A percentile compares a stretch with the other conserved stretches of the same genome.
These are phyloP conservation scores for Mrakia hoshinonis DNA, from an alignment of 768 basidiomycete species.

Conservation along the genomic window DNA sequence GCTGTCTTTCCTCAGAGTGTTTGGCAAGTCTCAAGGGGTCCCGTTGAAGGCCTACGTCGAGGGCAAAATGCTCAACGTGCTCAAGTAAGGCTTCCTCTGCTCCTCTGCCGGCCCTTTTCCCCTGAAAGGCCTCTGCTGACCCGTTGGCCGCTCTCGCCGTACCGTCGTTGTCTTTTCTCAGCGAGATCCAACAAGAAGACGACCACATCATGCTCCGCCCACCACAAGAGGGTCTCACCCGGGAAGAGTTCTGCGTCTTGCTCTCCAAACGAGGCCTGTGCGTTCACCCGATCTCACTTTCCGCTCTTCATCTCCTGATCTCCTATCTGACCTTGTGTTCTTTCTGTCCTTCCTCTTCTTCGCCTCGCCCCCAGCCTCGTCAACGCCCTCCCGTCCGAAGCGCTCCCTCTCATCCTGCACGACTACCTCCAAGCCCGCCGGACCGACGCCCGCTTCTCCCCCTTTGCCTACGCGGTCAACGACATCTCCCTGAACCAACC, in stretches of 20 bases:
- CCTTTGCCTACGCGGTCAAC: constrained; percentile 2
- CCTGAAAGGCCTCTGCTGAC: too few relatives aligned
- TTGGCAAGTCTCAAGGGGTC: too few relatives aligned
- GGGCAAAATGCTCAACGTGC: too few relatives aligned
- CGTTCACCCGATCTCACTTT: not conserved
- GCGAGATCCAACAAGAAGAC: not conserved
- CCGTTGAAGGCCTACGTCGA: too few relatives aligned
- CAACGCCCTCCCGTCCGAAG: not conserved
- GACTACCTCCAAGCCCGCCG: constrained; percentile 18
- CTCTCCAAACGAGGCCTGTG: constrained; percentile 9
- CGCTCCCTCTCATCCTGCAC: constrained; percentile 12
- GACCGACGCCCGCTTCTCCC: constrained; percentile 4
- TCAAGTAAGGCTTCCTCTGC: too few relatives aligned
- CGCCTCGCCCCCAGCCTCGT: not conserved
- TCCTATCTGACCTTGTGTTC: not conserved
- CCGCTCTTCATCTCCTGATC: not conserved
- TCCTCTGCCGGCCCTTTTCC: too few relatives aligned
- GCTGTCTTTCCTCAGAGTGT: too few relatives aligned
- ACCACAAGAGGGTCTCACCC: not conserved
- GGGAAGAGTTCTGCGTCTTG: not conserved
- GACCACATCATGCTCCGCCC: not conserved
- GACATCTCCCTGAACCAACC: constrained; percentile 13
- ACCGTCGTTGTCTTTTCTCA: not conserved
- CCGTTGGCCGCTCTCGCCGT: too few relatives aligned
- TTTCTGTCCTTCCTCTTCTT: not conserved